phyloP scores from a whole-genome alignment of 345 rosid genomes.

The Geranium brycei region DNA sequence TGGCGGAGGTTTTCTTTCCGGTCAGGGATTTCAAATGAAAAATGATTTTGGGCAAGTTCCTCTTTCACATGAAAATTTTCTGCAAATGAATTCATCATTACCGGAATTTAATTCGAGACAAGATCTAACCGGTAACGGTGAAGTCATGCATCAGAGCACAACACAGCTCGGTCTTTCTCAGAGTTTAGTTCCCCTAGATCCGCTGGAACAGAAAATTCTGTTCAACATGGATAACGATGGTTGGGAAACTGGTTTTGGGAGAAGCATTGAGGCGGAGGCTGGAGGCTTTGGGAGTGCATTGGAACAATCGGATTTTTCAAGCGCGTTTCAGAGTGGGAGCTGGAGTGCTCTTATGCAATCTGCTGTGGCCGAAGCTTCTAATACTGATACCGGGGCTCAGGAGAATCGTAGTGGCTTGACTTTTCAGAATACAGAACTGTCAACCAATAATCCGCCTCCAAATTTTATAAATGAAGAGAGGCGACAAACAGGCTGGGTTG shows the following conservation, averaged over 20 bases:
- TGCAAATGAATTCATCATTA: constrained; percentile 20
- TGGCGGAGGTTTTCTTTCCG: constrained; percentile 28
- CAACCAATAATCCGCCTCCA: constrained; percentile 17
- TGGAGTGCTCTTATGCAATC: constrained; percentile 99
- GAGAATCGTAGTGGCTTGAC: constrained; percentile 49
- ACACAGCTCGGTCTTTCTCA: constrained; percentile 27
- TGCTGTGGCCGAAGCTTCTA: constrained; percentile 85
- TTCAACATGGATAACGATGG: constrained; percentile 75
- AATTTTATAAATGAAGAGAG: constrained; percentile 20
- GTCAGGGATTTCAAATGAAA: constrained; percentile 29
- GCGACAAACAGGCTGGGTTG: constrained; percentile 26
- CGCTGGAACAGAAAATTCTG: constrained; percentile 77
- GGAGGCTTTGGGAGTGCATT: constrained; percentile 27
- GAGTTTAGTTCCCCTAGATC: constrained; percentile 65
- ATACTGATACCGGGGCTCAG: constrained; percentile 33
- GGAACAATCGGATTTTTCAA: constrained; percentile 30
- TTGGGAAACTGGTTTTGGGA: constrained; percentile 68
- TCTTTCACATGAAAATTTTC: constrained; percentile 30
- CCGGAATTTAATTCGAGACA: constrained; percentile 32
- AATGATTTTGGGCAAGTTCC: constrained; percentile 30
- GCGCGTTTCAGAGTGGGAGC: constrained; percentile 74
- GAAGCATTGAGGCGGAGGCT: constrained; percentile 27
- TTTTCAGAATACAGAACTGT: constrained; percentile 18
- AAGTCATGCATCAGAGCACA: constrained; percentile 26
- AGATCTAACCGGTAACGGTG: constrained; percentile 27